These are phyloP conservation scores for Leccinellum luteum DNA, from an alignment of 768 basidiomycete species.

Conservation along the genomic window DNA sequence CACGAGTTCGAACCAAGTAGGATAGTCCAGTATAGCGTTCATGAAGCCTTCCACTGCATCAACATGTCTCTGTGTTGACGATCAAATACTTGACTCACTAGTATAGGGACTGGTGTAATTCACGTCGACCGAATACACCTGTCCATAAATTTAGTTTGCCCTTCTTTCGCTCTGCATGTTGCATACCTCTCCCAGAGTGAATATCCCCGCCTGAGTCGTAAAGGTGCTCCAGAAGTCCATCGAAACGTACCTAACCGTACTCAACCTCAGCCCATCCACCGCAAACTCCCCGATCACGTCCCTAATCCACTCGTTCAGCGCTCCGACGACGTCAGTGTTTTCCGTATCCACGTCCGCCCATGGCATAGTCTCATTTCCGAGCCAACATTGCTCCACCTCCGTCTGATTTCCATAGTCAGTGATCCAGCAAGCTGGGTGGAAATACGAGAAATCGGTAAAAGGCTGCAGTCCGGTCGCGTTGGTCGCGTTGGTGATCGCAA, in stretches of 20 bases:
- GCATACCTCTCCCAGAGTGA: constrained; percentile 50
- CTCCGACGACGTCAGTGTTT: constrained; percentile 39
- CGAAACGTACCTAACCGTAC: constrained; percentile 57
- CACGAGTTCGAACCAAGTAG: constrained; percentile 44
- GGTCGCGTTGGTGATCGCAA: constrained; percentile 15
- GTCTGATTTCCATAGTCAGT: constrained; percentile 45
- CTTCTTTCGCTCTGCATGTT: constrained; percentile 28
- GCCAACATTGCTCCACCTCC: constrained; percentile 56
- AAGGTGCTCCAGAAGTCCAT: constrained; percentile 56
- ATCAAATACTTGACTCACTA: constrained; percentile 26
- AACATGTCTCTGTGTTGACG: not conserved
- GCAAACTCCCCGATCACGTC: constrained; percentile 45
- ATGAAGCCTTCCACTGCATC: constrained; percentile 35
- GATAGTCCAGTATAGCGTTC: constrained; percentile 48
- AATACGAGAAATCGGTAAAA: constrained; percentile 36
- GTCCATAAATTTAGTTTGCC: constrained; percentile 3
- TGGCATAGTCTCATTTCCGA: constrained; percentile 53
- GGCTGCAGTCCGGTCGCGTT: constrained; percentile 24
- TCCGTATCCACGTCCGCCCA: constrained; percentile 60
- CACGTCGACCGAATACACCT: constrained; percentile 43
- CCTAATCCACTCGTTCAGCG: constrained; percentile 47
- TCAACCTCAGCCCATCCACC: constrained; percentile 57
- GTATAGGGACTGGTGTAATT: constrained; percentile 41
- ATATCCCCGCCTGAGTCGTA: constrained; percentile 45
- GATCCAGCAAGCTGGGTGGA: constrained; percentile 42